Evolutionary conservation across 1,284 basidiomycete species (phyloP).

Genomic region (Melampsora larici-populina): DNA sequence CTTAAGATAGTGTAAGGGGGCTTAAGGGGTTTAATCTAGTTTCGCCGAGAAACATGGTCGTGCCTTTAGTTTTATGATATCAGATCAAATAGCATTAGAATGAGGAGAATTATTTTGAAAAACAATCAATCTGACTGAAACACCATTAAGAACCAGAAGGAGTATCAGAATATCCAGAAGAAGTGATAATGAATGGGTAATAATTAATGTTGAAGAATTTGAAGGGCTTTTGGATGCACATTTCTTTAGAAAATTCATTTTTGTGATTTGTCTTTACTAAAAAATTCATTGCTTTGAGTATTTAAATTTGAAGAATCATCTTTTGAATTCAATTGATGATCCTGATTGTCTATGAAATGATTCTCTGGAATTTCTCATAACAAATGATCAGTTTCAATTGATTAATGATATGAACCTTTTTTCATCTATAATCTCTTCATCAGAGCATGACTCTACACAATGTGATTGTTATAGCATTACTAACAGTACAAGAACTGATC

Average conservation of each 20-base stretch:
- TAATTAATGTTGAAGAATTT: too few relatives aligned
- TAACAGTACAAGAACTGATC: constrained; percentile 65
- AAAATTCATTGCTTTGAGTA: not conserved
- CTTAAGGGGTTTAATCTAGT: too few relatives aligned
- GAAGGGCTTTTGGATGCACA: not conserved
- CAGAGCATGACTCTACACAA: not conserved
- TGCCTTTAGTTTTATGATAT: too few relatives aligned
- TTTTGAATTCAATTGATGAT: not conserved
- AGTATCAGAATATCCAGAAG: too few relatives aligned
- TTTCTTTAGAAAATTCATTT: not conserved
- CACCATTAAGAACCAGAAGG: too few relatives aligned
- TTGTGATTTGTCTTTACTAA: not conserved
- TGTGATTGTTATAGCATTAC: constrained; percentile 66
- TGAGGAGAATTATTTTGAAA: too few relatives aligned
- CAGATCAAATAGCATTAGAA: too few relatives aligned
- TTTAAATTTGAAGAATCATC: not conserved
- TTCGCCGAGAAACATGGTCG: too few relatives aligned
- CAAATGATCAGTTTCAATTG: constrained; percentile 11
- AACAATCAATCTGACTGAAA: too few relatives aligned
- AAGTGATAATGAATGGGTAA: too few relatives aligned
- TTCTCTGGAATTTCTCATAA: constrained; percentile 16
- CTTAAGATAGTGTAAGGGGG: too few relatives aligned
- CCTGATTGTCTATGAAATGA: not conserved
- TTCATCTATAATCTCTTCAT: constrained; percentile 29
- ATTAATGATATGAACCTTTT: constrained; percentile 20